phyloP scores from a whole-genome alignment of 2,329 filamentous ascomycete species.

The Thelonectria discophora region DNA sequence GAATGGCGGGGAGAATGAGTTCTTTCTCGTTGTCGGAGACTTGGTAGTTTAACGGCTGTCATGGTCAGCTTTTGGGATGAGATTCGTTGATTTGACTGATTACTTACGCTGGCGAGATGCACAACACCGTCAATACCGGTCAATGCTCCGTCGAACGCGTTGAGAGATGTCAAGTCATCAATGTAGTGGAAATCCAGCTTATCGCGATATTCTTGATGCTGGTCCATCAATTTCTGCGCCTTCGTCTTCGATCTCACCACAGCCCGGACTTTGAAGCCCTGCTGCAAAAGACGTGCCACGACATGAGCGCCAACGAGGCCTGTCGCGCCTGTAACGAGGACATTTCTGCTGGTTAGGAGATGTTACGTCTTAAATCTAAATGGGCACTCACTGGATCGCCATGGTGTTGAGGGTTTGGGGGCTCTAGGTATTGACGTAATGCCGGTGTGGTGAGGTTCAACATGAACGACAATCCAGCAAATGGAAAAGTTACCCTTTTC shows the following conservation, averaged over 20 bases:
- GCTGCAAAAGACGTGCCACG: constrained; percentile 2
- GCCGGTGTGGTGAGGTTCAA: too few species aligned
- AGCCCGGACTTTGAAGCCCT: constrained; percentile 19
- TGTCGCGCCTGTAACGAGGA: constrained; percentile 23
- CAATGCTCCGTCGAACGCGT: constrained; percentile 6
- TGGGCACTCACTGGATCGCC: constrained; percentile 13
- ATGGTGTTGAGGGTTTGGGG: not conserved
- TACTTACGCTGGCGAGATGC: constrained; percentile 21
- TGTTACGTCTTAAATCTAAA: not conserved
- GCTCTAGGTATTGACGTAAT: too few species aligned
- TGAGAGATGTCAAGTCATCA: constrained; percentile 12
- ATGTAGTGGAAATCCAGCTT: constrained; percentile 20
- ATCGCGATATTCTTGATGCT: not conserved
- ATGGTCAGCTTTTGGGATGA: not conserved
- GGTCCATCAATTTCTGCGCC: constrained; percentile 2
- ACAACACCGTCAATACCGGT: constrained; percentile 15
- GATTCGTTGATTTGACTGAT: not conserved
- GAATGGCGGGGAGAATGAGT: constrained; percentile 17
- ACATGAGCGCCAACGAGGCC: constrained; percentile 23
- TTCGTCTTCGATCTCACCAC: constrained; percentile 22
- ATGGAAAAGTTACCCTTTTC: not conserved
- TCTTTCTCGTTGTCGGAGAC: constrained; percentile 24
- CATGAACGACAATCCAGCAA: not conserved
- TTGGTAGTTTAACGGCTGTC: constrained; percentile 21
- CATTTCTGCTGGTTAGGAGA: not conserved